These are phyloP conservation scores for Schizothecium vesticola DNA, from an alignment of 495 filamentous ascomycete genomes.

Conservation along the genomic window DNA sequence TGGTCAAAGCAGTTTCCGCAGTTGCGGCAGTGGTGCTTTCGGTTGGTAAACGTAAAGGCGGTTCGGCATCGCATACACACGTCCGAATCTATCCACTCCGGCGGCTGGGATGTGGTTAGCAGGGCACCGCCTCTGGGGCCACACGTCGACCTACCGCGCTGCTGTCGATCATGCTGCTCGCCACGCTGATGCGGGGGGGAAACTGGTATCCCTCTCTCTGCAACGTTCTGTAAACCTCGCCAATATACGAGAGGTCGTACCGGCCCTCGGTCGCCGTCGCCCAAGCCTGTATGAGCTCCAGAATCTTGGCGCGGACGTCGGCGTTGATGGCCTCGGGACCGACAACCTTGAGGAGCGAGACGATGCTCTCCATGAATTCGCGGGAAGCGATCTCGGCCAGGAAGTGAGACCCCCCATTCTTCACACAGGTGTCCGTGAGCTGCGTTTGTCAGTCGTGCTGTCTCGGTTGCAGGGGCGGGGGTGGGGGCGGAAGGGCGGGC, in stretches of 20 bases:
- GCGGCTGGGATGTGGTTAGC: conserved; percentile 56
- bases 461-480: not conserved
- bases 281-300: conserved; percentile 93
- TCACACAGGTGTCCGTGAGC: conserved; percentile 96
- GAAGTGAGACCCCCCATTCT: conserved; percentile 97
- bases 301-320: conserved; percentile 81
- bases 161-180: conserved; percentile 94
- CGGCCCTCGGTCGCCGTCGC: conserved; percentile 84
- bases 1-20: conserved; percentile 96
- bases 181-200: conserved; percentile 78
- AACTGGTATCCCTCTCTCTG: conserved; percentile 84
- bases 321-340: conserved; percentile 71
- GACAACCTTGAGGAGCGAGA: conserved; percentile 76
- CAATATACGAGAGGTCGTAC: conserved; percentile 75
- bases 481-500: conserved; percentile 11
- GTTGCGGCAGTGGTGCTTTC: conserved; percentile 96
- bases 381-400: conserved; percentile 89
- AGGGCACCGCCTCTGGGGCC: conserved; percentile 6
- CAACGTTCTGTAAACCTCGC: conserved; percentile 75
- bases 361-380: conserved; percentile 97
- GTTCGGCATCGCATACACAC: conserved; percentile 98
- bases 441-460: conserved; percentile 18
- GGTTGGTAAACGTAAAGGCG: conserved; percentile 92
- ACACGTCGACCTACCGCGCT: conserved; percentile 66
- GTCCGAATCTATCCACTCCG: conserved; percentile 96